Conservation (phyloP, 495 filamentous ascomycete species). For the Neurospora sp. region DNA sequence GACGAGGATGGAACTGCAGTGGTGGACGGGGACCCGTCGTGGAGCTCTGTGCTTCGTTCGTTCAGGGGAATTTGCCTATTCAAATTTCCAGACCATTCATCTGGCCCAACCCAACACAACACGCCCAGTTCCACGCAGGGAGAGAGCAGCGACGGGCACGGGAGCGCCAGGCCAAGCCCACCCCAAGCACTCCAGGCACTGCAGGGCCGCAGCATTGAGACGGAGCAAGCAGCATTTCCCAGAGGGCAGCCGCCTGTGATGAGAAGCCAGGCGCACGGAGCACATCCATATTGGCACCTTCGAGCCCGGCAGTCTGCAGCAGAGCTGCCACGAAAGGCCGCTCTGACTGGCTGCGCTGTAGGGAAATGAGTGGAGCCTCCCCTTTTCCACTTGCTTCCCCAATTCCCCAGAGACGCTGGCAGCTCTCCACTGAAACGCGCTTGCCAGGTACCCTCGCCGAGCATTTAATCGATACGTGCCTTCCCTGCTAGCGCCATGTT, state of each 20-base stretch:
- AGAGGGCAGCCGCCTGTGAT: background rate
- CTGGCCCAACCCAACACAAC: background rate
- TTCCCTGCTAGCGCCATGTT: background rate
- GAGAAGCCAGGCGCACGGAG: background rate
- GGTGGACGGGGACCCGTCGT: background rate
- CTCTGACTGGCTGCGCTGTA: background rate
- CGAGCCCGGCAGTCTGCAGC: background rate
- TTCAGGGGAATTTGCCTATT: constrained; percentile 28
- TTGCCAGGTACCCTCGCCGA: constrained; percentile 9
- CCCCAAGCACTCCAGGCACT: constrained; percentile 2
- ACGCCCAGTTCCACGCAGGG: background rate
- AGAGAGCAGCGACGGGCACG: constrained; percentile 6
- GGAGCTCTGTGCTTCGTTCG: constrained; percentile 21
- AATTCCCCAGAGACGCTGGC: constrained; percentile 16
- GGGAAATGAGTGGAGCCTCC: constrained; percentile 10
- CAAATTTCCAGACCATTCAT: constrained; percentile 29
- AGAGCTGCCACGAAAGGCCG: background rate
- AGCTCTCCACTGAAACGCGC: constrained; percentile 7
- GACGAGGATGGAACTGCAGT: constrained; percentile 6
- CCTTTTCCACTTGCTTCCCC: constrained; percentile 14
- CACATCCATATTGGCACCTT: background rate
- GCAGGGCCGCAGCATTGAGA: background rate
- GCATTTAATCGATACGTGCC: constrained; percentile 1
- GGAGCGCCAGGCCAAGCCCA: constrained; percentile 15
- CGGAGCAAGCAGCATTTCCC: background rate